phyloP scores from a whole-genome alignment of 305 asterid genomes.

The Ilex paraguariensis region DNA sequence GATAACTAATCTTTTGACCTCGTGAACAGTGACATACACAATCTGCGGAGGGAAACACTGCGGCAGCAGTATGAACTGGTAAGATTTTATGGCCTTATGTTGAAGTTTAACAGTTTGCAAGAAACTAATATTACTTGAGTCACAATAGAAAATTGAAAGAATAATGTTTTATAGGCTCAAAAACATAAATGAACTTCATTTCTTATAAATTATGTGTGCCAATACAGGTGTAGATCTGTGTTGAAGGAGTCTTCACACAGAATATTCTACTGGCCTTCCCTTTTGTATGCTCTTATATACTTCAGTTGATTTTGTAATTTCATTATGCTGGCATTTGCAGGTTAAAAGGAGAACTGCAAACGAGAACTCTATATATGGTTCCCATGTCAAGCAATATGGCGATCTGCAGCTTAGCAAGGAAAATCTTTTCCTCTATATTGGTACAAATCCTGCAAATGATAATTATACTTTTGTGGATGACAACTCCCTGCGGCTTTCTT shows the following conservation, averaged over 20 bases:
- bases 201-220: no score
- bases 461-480: slow-evolving; percentile 49
- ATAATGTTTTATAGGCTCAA: no score
- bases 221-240: no score
- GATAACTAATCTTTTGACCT: background rate
- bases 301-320: no score
- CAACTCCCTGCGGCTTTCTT: slow-evolving; percentile 44
- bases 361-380: slow-evolving; percentile 56
- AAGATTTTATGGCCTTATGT: slow-evolving; percentile 14
- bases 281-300: no score
- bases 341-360: slow-evolving; percentile 69
- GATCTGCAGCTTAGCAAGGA: slow-evolving; percentile 48
- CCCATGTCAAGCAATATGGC: slow-evolving; percentile 98
- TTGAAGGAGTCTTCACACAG: no score
- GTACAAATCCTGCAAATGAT: slow-evolving; percentile 85
- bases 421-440: slow-evolving; percentile 60
- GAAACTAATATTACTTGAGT: no score
- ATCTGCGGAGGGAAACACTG: slow-evolving; percentile 63
- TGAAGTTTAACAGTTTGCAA: no score
- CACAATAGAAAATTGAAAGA: no score
- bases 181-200: no score
- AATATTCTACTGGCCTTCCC: no score
- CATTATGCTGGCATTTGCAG: slow-evolving; percentile 30
- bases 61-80: slow-evolving; percentile 75
- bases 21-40: slow-evolving; percentile 64